Evolutionary conservation across 2,329 filamentous ascomycete species (phyloP), one percentile per base, ranked within the genome.

Genomic region (Curvularia lunata): DNA sequence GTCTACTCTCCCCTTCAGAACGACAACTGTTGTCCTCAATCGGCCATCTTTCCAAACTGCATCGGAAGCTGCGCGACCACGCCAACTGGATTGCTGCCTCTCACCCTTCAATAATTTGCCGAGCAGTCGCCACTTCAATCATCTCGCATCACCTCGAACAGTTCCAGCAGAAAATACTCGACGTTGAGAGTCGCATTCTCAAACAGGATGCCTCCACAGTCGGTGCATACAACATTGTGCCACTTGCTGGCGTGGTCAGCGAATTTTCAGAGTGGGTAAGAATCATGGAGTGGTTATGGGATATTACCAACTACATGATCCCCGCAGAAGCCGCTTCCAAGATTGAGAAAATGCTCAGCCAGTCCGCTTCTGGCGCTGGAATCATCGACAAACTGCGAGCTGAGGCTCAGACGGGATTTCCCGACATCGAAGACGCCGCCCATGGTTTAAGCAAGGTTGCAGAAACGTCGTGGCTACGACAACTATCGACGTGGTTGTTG

Each of bases 191-290:
- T 56, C 84, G 84, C 12, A 90, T 99, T 25, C 79, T 98, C 49
- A 85, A 83, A 45, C 86, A 87, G 68, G 92, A 97, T 79, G 84
- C 92, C 2, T 85, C 82, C 6, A 86, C 91, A 57, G 94, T 98
- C 1, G 94, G 94, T 41, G 94, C 91, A 1, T 97, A 97, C 75
- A 90, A 94, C 61, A 96, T 97, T 61, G 94, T 98, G 21, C 94
- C 95, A 2, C 79, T 99, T 66, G 96, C 95, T 48, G 89, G 88
- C 1, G 84, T 98, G 19, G 87, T 96, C 27, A 85, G 85, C 5
- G 90, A 95, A 70, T 97, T 98, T 70, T 87, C 89, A n/a, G 89
- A 86, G 42, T 98, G 94, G 94, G 90, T 85, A 46, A 85, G 91
- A 67, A 83, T 88, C 34, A 85, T 98, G 82, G 88, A 93, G 68